These are phyloP conservation scores for Neurospora tetrasperma DNA, from an alignment of 495 filamentous ascomycete genomes.

Conservation along the genomic window DNA sequence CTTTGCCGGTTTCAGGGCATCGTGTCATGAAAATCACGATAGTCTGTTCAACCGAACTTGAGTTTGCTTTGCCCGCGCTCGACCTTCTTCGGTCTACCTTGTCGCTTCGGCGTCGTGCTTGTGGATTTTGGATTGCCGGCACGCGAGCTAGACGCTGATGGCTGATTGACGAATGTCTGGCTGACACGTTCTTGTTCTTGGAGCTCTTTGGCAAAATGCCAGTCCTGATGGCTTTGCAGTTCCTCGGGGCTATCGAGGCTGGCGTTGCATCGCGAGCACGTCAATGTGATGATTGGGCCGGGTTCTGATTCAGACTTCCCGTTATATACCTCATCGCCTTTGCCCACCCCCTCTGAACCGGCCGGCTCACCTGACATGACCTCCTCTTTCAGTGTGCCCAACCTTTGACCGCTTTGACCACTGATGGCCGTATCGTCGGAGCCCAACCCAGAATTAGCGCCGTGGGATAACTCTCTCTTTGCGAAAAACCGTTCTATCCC, in stretches of 20 bases:
- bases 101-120: constrained; percentile 21
- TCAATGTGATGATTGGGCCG: constrained; percentile 35
- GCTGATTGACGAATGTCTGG: constrained; percentile 29
- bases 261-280: constrained; percentile 58
- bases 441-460: constrained; percentile 18
- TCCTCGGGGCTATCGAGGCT: constrained; percentile 42
- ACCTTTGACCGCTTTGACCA: constrained; percentile 15
- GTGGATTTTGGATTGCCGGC: constrained; percentile 20
- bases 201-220: constrained; percentile 89
- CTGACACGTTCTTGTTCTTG: constrained; percentile 46
- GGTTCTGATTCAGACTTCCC: constrained; percentile 22
- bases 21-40: constrained; percentile 3
- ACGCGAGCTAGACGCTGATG: constrained; percentile 17
- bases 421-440: constrained; percentile 15
- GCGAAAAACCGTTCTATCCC: constrained; percentile 52
- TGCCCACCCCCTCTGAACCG: constrained; percentile 1
- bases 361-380: constrained; percentile 1
- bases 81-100: constrained; percentile 37
- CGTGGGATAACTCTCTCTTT: constrained; percentile 21
- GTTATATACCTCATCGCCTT: constrained; percentile 8
- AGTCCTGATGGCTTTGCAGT: constrained; percentile 76
- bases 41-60: constrained; percentile 49
- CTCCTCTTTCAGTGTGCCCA: constrained; percentile 13
- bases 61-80: constrained; percentile 73
- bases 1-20: neutral